Percentiles rank a stretch among this genome's conserved stretches.
Conservation (phyloP, 768 basidiomycete genomes). For the Ramaria rubella region DNA sequence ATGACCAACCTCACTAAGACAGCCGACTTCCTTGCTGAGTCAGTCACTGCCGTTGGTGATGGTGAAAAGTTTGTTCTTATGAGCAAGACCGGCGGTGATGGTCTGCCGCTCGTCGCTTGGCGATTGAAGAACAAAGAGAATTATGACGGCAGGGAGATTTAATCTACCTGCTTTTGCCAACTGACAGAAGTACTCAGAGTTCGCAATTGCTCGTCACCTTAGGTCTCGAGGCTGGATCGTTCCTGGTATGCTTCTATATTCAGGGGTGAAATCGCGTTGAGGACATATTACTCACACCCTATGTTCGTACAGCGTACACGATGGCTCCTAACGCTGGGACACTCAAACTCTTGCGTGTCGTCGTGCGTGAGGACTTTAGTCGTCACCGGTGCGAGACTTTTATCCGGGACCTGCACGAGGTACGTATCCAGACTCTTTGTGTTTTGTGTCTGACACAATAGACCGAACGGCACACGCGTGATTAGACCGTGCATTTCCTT, state of each 20-base stretch:
- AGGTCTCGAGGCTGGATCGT: slow-evolving; percentile 18
- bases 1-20: slow-evolving; percentile 23
- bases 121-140: slow-evolving; percentile 16
- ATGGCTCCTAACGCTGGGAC: slow-evolving; percentile 16
- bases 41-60: slow-evolving; percentile 14
- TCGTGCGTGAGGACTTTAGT: slow-evolving; percentile 26
- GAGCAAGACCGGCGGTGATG: slow-evolving; percentile 16
- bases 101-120: slow-evolving; percentile 28
- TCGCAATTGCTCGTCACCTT: slow-evolving; percentile 24
- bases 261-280: neutral
- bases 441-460: neutral
- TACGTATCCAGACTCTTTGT: slow-evolving; percentile 2
- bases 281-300: neutral
- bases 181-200: slow-evolving; percentile 16
- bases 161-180: neutral
- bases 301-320: slow-evolving; percentile 7
- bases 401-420: slow-evolving; percentile 22
- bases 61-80: slow-evolving; percentile 22
- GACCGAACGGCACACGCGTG: neutral
- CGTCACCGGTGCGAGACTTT: slow-evolving; percentile 22
- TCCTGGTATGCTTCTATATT: slow-evolving; percentile 5
- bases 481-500: slow-evolving; percentile 16
- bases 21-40: slow-evolving; percentile 20
- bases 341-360: slow-evolving; percentile 26
- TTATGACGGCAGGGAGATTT: slow-evolving; percentile 16